Evolutionary conservation across 148 eudicot genomes (phyloP), one percentile per base, ranked within the genome.

Genomic region (Limonium bicolor): DNA sequence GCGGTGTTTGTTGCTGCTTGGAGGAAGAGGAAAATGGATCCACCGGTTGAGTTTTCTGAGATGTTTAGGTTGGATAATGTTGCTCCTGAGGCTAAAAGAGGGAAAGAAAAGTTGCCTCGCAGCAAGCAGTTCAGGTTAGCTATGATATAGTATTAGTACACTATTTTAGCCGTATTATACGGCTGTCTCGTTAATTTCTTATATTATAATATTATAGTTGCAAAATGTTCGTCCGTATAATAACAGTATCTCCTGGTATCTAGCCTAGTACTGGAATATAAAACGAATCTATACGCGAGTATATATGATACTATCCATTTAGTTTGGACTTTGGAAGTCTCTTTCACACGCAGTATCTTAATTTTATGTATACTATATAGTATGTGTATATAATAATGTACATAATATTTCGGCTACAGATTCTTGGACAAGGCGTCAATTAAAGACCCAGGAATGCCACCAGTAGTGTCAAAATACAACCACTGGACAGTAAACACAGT

Each of bases 341-440:
- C 12, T 29, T 29, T 29, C 33, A 29, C 33, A 7, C 12, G 7
- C 12, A n/a, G 1, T 29, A n/a, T 29, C 12, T 29, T 29, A 29
- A n/a, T 29, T 29, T 7, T 29, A 7, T 29, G 12, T 3, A 7
- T 8, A 2, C 12, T 7, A 29, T 1, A 29, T 29, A 29, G 1
- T 29, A 3, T 29, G 33, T 29, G 2, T 29, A 29, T 3, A 8
- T 29, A 29, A 18, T 29, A 16, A 4, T 29, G 17, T 52, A 20
- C 33, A 29, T 7, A 29, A n/a, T n/a, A n/a, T n/a, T n/a, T n/a
- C n/a, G n/a, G 27, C 18, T 12, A 40, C 68, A 86, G 93, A 46
- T 86, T 75, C 48, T 58, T 87, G 60, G 96, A 87, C 72, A 80
- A 72, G 67, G 96, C 92, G 33, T 86, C 96, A 2, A 80, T 80